Evolutionary conservation across 495 filamentous ascomycete species (phyloP), one percentile per base, ranked within the genome.

Genomic region (Podospora pseudopauciseta): DNA sequence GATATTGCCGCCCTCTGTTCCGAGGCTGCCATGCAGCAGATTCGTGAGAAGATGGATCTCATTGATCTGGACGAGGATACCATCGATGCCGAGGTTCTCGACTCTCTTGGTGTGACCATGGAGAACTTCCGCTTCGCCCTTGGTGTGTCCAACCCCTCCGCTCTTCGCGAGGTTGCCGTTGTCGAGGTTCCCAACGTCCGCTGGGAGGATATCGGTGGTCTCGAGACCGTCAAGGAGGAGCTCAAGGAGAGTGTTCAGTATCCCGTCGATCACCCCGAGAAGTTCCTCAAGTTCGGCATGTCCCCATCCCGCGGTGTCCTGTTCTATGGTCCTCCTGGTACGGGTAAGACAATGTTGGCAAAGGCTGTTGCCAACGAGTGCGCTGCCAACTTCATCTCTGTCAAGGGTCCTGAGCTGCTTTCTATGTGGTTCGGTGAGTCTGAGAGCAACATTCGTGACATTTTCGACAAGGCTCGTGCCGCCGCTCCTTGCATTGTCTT

Each of bases 381-480:
- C 74, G 90, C 96, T 61, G 95, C 95, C 82, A 99, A 99, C 84
- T 99, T 99, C 84, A 98, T 99, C 78, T 97, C 95, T 65, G 88
- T 99, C 77, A 99, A 99, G 87, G 95, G 95, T 67, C 95, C 95
- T 69, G 95, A 99, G 83, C 83, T 99, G 74, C 87, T 99, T 67
- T 97, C 92, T 76, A 99, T 99, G 95, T 99, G 95, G 95, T 99
- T 99, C 79, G 95, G 95, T 90, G 95, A 99, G 82, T 98, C 96
- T 19, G 95, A 99, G 81, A 97, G 92, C 89, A 99, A 99, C 83
- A 98, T 99, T 70, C 92, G 95, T 76, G 95, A 99, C 73, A 99
- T 99, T 75, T 99, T 99, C 83, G 95, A 99, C 88, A 99, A 99
- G 87, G 95, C 95, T 72, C 92, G 95, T 74, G 96, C 96, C 70